Base-by-base conservation (phyloP, 257 asterid species). In the Pogostemon cablin region DNA sequence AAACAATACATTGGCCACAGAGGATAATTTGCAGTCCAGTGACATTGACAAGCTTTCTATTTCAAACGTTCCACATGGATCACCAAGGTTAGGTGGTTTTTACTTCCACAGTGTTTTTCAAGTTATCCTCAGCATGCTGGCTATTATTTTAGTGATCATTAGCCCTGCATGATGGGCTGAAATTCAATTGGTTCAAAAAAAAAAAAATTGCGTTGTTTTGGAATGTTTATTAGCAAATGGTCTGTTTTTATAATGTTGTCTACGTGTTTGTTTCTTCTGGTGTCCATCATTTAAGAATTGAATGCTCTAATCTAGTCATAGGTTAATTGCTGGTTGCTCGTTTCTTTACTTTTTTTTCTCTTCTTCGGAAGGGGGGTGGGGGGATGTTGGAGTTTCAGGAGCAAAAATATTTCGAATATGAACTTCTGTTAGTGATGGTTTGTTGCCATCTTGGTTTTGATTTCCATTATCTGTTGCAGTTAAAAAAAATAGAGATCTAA, bases 31-130 rank as follows among this genome's bases (percentile, higher is more conserved):
- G 17, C 56, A 62, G 43, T 92, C 54, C 78, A 93, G 96, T 76
- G 78, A 82, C 39, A 81, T 93, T 48, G 97, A 93, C 80, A 87
- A 86, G 86, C 97, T 93, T 61, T 93, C 98, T 20, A 93, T 93
- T 73, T 93, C 98, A 62, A 93, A 93, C 68, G 81, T 93, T 73
- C 97, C 97, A 17, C 62, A 52, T 53, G 87, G 83, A 79, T 91
- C 96, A 43, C 83, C 80, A 47, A 87, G 98, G 98, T 90, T 52
- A 48, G 83, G 7, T 69, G 62, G 52, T 67, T 78, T 48, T 41
- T 69, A 34, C 74, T 53, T 72, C 49, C 17, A 11, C 44, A 54
- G 15, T 37, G 11, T 40, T 10, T 41, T 42, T 49, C 3, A 2
- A 15, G 12, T 61, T 39, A 32, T 53, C 20, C 10, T 72, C 35